Percentiles rank a stretch among this genome's conserved stretches.
These are phyloP conservation scores for Apiospora malaysiana DNA, from an alignment of 2,329 filamentous ascomycete genomes.

Conservation along the genomic window DNA sequence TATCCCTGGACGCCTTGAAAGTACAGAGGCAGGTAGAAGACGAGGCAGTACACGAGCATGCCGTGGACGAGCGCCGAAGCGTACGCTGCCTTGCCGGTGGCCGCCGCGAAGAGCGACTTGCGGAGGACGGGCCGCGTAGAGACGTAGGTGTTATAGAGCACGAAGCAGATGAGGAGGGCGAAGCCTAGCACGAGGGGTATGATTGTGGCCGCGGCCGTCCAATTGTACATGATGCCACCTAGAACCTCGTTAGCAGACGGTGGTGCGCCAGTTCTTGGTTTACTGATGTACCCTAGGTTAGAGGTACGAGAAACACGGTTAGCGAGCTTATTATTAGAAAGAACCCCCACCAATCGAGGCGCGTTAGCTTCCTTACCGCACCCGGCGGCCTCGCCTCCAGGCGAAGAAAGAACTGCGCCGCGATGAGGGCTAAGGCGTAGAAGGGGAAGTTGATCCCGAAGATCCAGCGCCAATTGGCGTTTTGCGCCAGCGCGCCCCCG, in stretches of 20 bases:
- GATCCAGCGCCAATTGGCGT: slow-evolving; percentile 64
- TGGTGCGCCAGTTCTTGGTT: background rate
- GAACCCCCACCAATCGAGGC: slow-evolving; percentile 69
- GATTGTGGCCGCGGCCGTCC: slow-evolving; percentile 66
- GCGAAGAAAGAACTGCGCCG: slow-evolving; percentile 59
- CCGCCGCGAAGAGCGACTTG: slow-evolving; percentile 28
- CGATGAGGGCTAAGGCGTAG: slow-evolving; percentile 52
- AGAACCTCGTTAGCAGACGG: slow-evolving; percentile 40
- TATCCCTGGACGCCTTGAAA: slow-evolving; percentile 60
- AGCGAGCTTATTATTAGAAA: slow-evolving; percentile 60
- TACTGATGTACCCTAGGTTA: slow-evolving; percentile 46
- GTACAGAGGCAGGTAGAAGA: slow-evolving; percentile 47
- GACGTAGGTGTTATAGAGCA: slow-evolving; percentile 57
- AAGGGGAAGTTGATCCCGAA: slow-evolving; percentile 70
- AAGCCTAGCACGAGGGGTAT: slow-evolving; percentile 64
- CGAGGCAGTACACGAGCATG: slow-evolving; percentile 25
- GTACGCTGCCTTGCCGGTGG: slow-evolving; percentile 28
- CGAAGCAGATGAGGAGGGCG: slow-evolving; percentile 56
- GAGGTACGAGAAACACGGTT: slow-evolving; percentile 28
- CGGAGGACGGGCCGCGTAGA: slow-evolving; percentile 51
- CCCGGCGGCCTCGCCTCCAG: slow-evolving; percentile 53
- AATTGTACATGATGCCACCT: slow-evolving; percentile 70
- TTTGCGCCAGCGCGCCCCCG: slow-evolving; percentile 59
- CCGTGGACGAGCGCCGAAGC: slow-evolving; percentile 29
- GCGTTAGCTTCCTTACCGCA: slow-evolving; percentile 54